phyloP scores from a whole-genome alignment of 345 rosid genomes.

The Populus pruinosa region DNA sequence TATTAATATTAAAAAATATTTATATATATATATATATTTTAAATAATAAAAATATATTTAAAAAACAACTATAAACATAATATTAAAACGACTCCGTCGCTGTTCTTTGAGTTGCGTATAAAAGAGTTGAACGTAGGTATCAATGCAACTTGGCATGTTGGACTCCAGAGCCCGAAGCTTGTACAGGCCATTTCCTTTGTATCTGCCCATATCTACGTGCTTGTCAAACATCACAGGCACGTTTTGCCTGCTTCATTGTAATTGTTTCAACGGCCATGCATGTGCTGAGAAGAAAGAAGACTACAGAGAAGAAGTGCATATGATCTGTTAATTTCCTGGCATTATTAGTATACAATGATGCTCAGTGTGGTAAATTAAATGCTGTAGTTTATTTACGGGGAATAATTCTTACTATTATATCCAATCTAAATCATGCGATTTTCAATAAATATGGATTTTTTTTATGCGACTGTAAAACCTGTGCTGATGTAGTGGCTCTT shows the following conservation, averaged over 20 bases:
- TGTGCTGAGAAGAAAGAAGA: background rate
- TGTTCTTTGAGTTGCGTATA: too few relatives aligned
- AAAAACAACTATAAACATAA: too few relatives aligned
- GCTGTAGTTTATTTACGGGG: too few relatives aligned
- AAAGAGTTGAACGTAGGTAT: background rate
- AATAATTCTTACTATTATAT: too few relatives aligned
- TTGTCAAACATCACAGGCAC: background rate
- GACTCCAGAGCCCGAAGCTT: background rate
- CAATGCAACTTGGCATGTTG: background rate
- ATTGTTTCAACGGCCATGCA: background rate
- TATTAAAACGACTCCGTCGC: too few relatives aligned
- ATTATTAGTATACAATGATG: background rate
- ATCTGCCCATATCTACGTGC: background rate
- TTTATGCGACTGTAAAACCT: too few relatives aligned
- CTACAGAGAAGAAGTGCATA: background rate
- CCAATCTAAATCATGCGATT: too few relatives aligned
- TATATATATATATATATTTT: too few relatives aligned
- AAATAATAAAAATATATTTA: too few relatives aligned
- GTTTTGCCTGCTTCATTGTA: background rate
- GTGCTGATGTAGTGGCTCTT: too few relatives aligned
- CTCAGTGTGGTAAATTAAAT: background rate
- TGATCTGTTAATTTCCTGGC: background rate
- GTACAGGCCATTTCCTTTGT: background rate
- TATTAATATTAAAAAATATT: too few relatives aligned
- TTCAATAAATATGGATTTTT: too few relatives aligned